A percentile compares a stretch with the other conserved stretches of the same genome.
phyloP scores from a whole-genome alignment of 441 rosid species.

The Euphorbia celastroides region DNA sequence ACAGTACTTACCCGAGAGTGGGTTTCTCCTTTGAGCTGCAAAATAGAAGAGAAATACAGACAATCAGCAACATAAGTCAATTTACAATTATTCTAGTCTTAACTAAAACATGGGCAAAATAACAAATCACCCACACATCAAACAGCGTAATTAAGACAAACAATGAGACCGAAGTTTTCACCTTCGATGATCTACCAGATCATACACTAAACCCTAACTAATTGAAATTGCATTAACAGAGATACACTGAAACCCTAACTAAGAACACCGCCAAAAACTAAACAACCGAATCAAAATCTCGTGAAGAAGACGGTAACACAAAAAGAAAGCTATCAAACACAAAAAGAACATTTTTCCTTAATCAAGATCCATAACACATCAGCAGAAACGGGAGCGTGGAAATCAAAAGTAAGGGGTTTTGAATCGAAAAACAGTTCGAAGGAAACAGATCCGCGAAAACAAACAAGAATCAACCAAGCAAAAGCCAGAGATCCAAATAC shows the following conservation, averaged over 20 bases:
- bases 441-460: too few relatives aligned
- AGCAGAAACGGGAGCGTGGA: background rate
- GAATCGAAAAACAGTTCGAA: too few relatives aligned
- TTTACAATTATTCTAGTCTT: too few relatives aligned
- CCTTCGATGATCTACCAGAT: background rate
- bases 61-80: too few relatives aligned
- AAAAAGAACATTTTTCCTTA: background rate
- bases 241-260: background rate
- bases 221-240: background rate
- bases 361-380: background rate
- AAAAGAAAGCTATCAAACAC: background rate
- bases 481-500: too few relatives aligned
- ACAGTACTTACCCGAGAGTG: constrained; percentile 86
- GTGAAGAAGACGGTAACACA: background rate
- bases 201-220: background rate
- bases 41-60: background rate
- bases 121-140: too few relatives aligned
- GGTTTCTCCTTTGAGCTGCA: constrained; percentile 99
- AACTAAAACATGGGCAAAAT: too few relatives aligned
- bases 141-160: too few relatives aligned
- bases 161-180: background rate
- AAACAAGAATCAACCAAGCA: too few relatives aligned
- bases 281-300: background rate
- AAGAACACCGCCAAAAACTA: background rate
- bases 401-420: background rate